Evolutionary conservation across 2,329 filamentous ascomycete species (phyloP), one percentile per base, ranked within the genome.

Genomic region (Pseudocercospora ulei): DNA sequence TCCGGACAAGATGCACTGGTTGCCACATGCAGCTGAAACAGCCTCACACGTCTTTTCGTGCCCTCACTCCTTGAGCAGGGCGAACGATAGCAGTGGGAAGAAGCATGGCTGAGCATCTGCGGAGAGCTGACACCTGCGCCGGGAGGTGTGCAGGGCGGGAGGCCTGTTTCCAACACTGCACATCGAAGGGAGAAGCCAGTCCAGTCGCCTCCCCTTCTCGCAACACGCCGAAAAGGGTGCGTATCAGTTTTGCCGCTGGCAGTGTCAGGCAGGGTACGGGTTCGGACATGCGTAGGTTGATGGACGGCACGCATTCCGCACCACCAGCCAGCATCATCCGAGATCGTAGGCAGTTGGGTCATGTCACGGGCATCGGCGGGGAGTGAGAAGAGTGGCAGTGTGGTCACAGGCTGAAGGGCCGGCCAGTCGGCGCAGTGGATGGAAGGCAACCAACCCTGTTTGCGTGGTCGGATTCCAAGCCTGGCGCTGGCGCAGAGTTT

Each of bases 361-460:
- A 31, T 31, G 14, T 31, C 16, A 31, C 16, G 28, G 20, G 28
- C 28, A 31, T 31, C 28, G 28, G 26, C 3, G 3, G 26, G 26
- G 9, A 12, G 14, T 9, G n/a, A 8, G 18, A 16, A 22, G 11
- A 33, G 11, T 22, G 29, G 14, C 13, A 22, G 11, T 20, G 11
- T 22, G 29, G 14, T 20, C 3, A 33, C 29, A 33, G 29, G 29
- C 29, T 33, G 30, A 33, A 20, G 30, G 30, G 30, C 30, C 30
- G 16, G 30, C 30, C 30, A 23, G 30, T 33, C 30, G 30, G 30
- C 30, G 30, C 18, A 33, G 23, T 33, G 20, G 30, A 20, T 33
- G 20, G 13, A 33, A 13, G 30, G 17, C 17, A 22, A 19, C 30
- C n/a, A n/a, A 33, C 18, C 18, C 29, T 33, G 22, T 33, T 33